Percentiles rank a stretch among this genome's conserved stretches.
Conservation (phyloP, 108 stramenopile species). For the Nannochloropsis salina region DNA sequence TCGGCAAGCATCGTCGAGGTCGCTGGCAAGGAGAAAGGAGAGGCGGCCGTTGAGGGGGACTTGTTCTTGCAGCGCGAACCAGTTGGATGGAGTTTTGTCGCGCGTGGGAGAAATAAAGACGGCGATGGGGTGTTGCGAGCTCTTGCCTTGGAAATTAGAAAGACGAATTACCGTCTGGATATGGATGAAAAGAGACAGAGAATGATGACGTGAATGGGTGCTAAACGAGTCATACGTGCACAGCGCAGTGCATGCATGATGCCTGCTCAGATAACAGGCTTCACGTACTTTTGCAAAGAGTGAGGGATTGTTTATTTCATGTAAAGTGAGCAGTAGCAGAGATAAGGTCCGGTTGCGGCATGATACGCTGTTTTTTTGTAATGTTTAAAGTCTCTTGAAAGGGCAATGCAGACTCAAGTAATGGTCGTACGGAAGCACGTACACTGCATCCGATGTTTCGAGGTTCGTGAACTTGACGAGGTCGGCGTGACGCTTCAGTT, state of each 20-base stretch:
- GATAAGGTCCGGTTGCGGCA: background rate
- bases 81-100: background rate
- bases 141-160: background rate
- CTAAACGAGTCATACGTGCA: background rate
- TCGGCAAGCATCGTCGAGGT: background rate
- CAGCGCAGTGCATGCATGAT: background rate
- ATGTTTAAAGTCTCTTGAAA: no score
- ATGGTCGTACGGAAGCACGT: background rate
- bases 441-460: background rate
- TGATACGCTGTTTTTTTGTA: background rate
- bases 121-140: background rate
- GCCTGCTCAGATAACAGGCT: background rate
- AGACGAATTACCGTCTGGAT: background rate
- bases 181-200: background rate
- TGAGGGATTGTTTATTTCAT: background rate
- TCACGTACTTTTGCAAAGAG: background rate
- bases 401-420: no score
- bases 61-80: conserved; percentile 1
- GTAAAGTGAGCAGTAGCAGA: background rate
- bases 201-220: background rate
- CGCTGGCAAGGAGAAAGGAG: background rate
- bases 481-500: background rate
- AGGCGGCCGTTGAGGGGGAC: background rate
- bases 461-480: background rate
- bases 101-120: background rate